Percentiles rank a stretch among this genome's conserved stretches.
phyloP scores from a whole-genome alignment of 768 basidiomycete genomes.

The Pleurotus sapidus region DNA sequence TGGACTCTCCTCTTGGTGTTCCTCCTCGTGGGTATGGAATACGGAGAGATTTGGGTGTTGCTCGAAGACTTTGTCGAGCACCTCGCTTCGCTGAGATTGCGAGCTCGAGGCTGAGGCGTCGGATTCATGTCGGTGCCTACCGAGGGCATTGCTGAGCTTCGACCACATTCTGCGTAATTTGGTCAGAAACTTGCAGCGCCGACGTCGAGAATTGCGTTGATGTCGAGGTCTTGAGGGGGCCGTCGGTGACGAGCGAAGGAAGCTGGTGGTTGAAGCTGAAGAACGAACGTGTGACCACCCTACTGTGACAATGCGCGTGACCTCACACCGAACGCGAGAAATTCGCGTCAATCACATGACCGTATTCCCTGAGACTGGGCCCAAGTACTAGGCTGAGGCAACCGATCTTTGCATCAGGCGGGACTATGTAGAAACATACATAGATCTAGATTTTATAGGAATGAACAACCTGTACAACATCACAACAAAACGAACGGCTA shows the following conservation, averaged over 20 bases:
- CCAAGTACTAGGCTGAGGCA: neutral
- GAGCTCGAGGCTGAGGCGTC: constrained; percentile 21
- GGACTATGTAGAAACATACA: too few species aligned
- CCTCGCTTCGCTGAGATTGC: constrained; percentile 29
- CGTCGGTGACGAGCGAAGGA: constrained; percentile 1
- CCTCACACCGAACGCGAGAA: neutral
- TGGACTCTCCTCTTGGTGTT: neutral
- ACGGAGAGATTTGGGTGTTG: constrained; percentile 63
- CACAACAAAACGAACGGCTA: too few species aligned
- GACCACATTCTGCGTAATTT: constrained; percentile 49
- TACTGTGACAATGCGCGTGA: neutral
- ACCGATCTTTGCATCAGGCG: too few species aligned
- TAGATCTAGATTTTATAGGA: too few species aligned
- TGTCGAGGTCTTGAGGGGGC: constrained; percentile 2
- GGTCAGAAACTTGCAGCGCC: constrained; percentile 7
- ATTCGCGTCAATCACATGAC: neutral
- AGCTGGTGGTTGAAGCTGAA: neutral
- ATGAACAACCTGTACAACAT: too few species aligned
- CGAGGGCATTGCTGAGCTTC: constrained; percentile 56
- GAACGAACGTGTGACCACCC: neutral
- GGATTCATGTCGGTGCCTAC: constrained; percentile 30
- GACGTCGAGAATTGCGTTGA: neutral
- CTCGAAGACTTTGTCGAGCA: constrained; percentile 51
- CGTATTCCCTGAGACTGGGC: neutral
- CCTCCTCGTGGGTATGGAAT: constrained; percentile 37